A percentile compares a stretch with the other conserved stretches of the same genome.
phyloP scores from a whole-genome alignment of 257 asterid genomes.

The Nicotiana undulata region DNA sequence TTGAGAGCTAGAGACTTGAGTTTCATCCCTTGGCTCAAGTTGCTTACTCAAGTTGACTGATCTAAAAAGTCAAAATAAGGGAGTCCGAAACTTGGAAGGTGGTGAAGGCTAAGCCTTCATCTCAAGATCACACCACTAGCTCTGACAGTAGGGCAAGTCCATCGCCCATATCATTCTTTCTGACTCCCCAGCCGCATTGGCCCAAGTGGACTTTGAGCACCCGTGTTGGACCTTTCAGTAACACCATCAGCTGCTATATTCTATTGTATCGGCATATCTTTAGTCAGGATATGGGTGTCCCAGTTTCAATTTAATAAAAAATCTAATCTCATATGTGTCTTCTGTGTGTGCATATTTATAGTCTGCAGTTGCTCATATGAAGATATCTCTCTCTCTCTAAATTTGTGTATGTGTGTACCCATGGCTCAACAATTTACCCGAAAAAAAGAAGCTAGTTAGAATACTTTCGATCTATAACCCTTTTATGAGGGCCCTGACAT shows the following conservation, averaged over 20 bases:
- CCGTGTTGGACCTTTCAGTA: not conserved
- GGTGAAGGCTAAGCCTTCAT: not conserved
- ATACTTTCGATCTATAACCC: not conserved
- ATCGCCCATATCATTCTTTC: not conserved
- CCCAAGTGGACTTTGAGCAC: not conserved
- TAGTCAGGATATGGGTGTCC: not conserved
- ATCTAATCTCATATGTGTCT: not conserved
- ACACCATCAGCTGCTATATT: slow-evolving; percentile 1
- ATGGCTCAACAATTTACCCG: not conserved
- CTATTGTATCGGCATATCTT: not conserved
- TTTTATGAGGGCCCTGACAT: not conserved
- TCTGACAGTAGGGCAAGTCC: not conserved
- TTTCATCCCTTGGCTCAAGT: not conserved
- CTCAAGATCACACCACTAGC: not conserved
- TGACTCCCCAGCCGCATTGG: not conserved
- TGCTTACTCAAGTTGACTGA: not conserved
- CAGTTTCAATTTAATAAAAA: not conserved
- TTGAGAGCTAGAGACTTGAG: not conserved
- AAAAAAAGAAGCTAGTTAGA: not conserved
- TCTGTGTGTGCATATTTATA: not conserved
- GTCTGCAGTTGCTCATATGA: not conserved
- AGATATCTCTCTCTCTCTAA: not conserved
- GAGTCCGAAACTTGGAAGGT: not conserved
- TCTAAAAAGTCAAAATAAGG: not conserved
- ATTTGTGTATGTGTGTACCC: not conserved